Conservation (phyloP, 495 filamentous ascomycete species). For the Staphylotrichum longicolle region DNA sequence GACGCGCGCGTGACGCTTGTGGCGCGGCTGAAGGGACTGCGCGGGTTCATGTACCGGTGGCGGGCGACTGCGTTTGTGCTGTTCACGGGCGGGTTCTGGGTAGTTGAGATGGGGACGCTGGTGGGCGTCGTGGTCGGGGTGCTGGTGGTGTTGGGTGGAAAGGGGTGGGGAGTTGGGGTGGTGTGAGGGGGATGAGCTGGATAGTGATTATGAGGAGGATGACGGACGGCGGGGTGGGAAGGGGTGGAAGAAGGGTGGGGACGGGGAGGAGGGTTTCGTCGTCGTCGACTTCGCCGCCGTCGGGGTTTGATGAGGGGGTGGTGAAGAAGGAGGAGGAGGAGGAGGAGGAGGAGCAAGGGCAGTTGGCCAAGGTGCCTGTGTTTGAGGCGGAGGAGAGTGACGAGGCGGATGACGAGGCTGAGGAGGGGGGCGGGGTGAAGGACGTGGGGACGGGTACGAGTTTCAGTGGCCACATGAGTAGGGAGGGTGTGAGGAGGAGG, state of each 20-base stretch:
- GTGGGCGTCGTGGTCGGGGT: slow-evolving; percentile 31
- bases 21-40: slow-evolving; percentile 70
- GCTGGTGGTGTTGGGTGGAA: neutral
- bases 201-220: neutral
- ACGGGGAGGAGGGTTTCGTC: neutral
- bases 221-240: neutral
- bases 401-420: slow-evolving; percentile 25
- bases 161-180: neutral
- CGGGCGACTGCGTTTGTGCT: slow-evolving; percentile 64
- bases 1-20: slow-evolving; percentile 61
- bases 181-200: neutral
- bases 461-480: slow-evolving; percentile 38
- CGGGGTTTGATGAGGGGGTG: slow-evolving; percentile 14
- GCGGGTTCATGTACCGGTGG: slow-evolving; percentile 84
- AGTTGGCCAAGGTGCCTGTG: slow-evolving; percentile 13
- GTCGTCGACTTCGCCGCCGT: no score
- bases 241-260: slow-evolving; percentile 1
- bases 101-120: slow-evolving; percentile 58
- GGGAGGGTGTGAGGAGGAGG: slow-evolving; percentile 25
- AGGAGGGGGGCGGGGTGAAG: neutral
- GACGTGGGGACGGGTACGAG: slow-evolving; percentile 52
- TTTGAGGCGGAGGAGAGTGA: slow-evolving; percentile 27
- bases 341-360: slow-evolving; percentile 33
- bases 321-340: slow-evolving; percentile 29
- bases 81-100: slow-evolving; percentile 72